These are phyloP conservation scores for Vitis cinerea DNA, from an alignment of 164 flowering plant genomes.

Conservation along the genomic window DNA sequence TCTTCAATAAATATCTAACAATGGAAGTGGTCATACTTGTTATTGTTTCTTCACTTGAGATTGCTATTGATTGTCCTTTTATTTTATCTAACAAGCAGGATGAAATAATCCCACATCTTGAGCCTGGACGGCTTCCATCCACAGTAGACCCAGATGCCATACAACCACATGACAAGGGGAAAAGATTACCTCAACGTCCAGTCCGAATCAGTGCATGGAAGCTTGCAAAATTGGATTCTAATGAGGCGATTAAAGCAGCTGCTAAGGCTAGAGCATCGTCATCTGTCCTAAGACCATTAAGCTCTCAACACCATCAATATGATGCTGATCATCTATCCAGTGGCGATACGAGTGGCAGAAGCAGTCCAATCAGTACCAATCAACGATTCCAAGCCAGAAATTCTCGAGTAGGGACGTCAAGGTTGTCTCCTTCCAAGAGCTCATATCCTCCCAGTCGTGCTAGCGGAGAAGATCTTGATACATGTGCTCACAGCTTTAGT, in stretches of 20 bases:
- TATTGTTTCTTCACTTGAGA: background rate
- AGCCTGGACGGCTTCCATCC: constrained; percentile 84
- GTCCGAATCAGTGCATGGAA: constrained; percentile 94
- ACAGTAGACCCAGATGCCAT: constrained; percentile 88
- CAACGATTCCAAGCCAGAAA: constrained; percentile 34
- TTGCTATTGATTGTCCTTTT: background rate
- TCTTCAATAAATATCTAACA: no score
- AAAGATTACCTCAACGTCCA: constrained; percentile 54
- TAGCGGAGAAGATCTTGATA: constrained; percentile 71
- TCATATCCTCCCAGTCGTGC: constrained; percentile 83
- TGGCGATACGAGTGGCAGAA: constrained; percentile 57
- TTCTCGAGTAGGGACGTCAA: constrained; percentile 35
- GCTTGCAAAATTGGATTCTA: constrained; percentile 83
- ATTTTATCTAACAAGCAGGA: constrained; percentile 45
- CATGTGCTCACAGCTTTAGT: constrained; percentile 52
- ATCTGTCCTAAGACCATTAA: constrained; percentile 79
- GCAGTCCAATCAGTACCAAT: constrained; percentile 65
- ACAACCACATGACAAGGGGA: constrained; percentile 53
- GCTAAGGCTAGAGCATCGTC: constrained; percentile 96
- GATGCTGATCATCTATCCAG: constrained; percentile 61
- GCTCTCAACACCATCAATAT: constrained; percentile 50
- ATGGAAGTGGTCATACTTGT: background rate
- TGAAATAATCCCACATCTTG: constrained; percentile 86
- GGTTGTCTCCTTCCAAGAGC: constrained; percentile 52
- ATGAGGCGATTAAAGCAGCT: constrained; percentile 81